Conservation (phyloP, 805 yeast genomes). For the Yarrowia sp. region DNA sequence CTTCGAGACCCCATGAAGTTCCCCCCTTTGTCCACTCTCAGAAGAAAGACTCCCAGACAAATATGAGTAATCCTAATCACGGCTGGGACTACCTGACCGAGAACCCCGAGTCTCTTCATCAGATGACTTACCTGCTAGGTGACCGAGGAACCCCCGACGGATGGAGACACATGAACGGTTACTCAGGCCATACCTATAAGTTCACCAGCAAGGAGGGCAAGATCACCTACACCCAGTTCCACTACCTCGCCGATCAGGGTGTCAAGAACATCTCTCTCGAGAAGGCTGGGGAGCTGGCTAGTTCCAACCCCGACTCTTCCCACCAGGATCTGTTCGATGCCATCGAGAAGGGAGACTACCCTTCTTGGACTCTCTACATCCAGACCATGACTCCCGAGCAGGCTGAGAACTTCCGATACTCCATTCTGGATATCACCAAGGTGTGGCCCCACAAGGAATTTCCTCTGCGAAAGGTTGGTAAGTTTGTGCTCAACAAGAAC, state of each 20-base stretch:
- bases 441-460: conserved; percentile 86
- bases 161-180: conserved; percentile 76
- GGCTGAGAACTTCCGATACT: conserved; percentile 70
- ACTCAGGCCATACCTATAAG: conserved; percentile 80
- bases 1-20: conserved; percentile 81
- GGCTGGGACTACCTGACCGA: conserved; percentile 78
- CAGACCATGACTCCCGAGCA: conserved; percentile 84
- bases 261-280: conserved; percentile 42
- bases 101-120: conserved; percentile 73
- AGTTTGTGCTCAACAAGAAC: conserved; percentile 72
- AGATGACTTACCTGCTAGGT: conserved; percentile 66
- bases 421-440: conserved; percentile 87
- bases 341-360: conserved; percentile 72
- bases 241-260: conserved; percentile 65
- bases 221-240: conserved; percentile 76
- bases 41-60: conserved; percentile 77
- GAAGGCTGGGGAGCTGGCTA: conserved; percentile 53
- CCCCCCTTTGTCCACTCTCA: conserved; percentile 87
- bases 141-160: conserved; percentile 82
- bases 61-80: conserved; percentile 73
- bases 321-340: conserved; percentile 76
- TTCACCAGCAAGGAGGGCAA: conserved; percentile 66
- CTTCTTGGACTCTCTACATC: conserved; percentile 80
- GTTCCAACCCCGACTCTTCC: conserved; percentile 68
- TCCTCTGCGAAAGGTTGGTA: conserved; percentile 85